Base-by-base conservation (phyloP, 148 eudicot species). In the Rhododendron simsii region DNA sequence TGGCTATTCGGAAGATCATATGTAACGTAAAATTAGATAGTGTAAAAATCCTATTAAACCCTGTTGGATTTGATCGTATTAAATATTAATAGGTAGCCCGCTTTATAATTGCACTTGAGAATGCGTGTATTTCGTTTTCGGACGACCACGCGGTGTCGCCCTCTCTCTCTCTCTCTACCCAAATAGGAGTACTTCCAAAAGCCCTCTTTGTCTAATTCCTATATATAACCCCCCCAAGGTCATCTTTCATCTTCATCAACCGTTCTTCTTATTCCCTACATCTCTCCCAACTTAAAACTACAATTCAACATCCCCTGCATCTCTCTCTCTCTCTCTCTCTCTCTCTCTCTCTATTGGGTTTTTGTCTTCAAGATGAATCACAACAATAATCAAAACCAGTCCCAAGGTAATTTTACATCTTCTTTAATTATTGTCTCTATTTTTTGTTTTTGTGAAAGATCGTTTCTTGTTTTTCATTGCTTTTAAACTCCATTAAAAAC, bases 381-480 rank as follows among this genome's bases (percentile, higher is more conserved):
- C 44, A 33, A 81, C 83, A 35, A 81, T 26, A 35, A 81, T 18
- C 83, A 81, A 81, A 81, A 30, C 83, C 45, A 81, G 69, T 13
- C 83, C 67, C 83, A 35, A 55, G 47, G 83, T 81, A 53, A 5
- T 81, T 18, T 14, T 26, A 12, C 18, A 48, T 48, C 35, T 45
- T 0, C 35, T 45, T 0, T 6, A 55, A 41, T 44, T 23, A 2
- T 41, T 21, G 7, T 7, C 30, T 33, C 44, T 10, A 11, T 30
- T 45, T 4, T 47, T 13, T 13, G 2, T 79, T 48, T 28, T 5
- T 14, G 11, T 80, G 33, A 78, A 44, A 78, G 50, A 23, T 78
- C 30, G 30, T 78, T 44, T 21, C 81, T 75, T 44, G 5, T 20
- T 78, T 9, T 41, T 74, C 16, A 75, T 75, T 75, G 12, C 3